Base-by-base conservation (phyloP, 495 filamentous ascomycete species). In the Darksidea phi region DNA sequence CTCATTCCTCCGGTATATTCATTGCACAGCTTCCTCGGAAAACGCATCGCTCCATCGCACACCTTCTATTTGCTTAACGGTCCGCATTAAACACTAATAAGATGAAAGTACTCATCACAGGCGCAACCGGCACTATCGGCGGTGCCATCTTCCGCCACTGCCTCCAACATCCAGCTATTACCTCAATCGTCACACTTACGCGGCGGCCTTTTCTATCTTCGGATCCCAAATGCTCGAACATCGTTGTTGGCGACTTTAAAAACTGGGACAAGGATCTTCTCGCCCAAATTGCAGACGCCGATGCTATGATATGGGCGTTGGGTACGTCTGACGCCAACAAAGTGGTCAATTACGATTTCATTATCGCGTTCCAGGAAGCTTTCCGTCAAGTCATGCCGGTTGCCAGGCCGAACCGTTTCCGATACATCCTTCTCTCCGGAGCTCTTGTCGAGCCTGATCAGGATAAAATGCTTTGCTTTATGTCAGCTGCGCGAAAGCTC, bases 111-210 rank as follows among this genome's bases (percentile, higher is more conserved):
- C 53, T 57, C 42, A 43, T 57, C 36, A 46, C 38, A 17, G 53
- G 53, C 37, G 37, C 53, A 45, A 57, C 53, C 8, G 53, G 53
- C 53, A 28, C 36, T 12, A 57, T 57, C 53, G 53, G 53, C n/a
- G 36, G 53, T 37, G 34, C 13, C 36, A 36, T 57, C 38, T 37
- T 57, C 13, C 53, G 25, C 34, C 36, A 46, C 13, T 15, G 21
- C 28, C 12, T 53, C n/a, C 23, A n/a, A 18, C 23, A 38, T 17
- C 26, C 25, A 6, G 17, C 5, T 25, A 53, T 53, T 12, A 53
- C 49, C 17, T 38, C 25, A 4, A 23, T 53, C 23, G 21, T 37
- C 2, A 26, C 49, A 2, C 21, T 53, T 4, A 34, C 49, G 10
- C 25, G 49, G 11, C 25, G 49, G 2, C 10, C 49, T 15, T 26